Base-by-base conservation (phyloP, 768 basidiomycete species). In the Auricularia cornea region DNA sequence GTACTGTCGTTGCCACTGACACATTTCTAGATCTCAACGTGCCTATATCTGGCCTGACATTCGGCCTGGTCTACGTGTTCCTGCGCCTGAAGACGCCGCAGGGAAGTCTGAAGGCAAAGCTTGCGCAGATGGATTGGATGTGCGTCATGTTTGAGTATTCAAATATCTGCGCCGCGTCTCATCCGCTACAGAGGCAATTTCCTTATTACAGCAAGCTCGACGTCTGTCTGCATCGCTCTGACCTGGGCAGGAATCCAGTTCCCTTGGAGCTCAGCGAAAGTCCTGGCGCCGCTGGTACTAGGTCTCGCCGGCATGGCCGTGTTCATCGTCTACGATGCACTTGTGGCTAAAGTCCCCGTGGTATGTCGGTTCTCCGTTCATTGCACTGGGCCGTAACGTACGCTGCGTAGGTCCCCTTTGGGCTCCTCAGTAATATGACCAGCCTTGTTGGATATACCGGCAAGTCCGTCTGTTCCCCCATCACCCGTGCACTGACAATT, bases 231-330 rank as follows among this genome's bases (percentile, higher is more conserved):
- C 8, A 67, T 78, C 40, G 76, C 70, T 16, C 62, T 79, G 59
- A 75, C 79, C 10, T 77, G 75, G 80, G 83, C 77, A 2, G 82
- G 83, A 6, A 70, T 74, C 5, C 65, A 68, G 2, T 79, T 72
- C 60, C 64, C 77, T 0, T 83, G 82, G 82, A 61, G 66, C 3
- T 79, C 78, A 0, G 65, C 64, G 18, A 69, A 66, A 1, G 76
- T 81, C 3, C 70, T 84, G n/a, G 74, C 72, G 0, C 79, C 83
- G 0, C 71, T 83, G 6, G 63, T 77, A 38, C 29, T 76, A 26
- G 82, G 82, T 1, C 48, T 78, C 4, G 6, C 73, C 3, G 78
- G 79, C 3, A 62, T 82, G 38, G 64, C 65, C 1, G 63, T 63
- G 12, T 81, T 80, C 63, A 38, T 78, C 18, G 59, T 66, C n/a